Evolutionary conservation across 2,329 filamentous ascomycete species (phyloP).

Genomic region (Pseudogymnoascus sp.): DNA sequence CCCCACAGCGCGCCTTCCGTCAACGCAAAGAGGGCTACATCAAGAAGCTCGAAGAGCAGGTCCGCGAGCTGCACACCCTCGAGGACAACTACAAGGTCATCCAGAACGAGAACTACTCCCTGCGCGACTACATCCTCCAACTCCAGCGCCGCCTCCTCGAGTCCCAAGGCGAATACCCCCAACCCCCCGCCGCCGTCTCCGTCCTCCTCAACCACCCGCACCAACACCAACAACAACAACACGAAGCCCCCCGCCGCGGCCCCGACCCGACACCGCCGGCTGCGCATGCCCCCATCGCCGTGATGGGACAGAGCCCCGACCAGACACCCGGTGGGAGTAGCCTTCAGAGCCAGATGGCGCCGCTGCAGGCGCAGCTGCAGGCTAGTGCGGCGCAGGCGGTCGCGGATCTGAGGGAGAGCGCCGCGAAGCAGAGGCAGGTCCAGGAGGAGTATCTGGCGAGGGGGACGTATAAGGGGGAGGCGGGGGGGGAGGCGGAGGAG

Average conservation of each 20-base stretch:
- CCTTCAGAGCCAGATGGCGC: slow-evolving; percentile 21
- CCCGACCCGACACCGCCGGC: slow-evolving; percentile 18
- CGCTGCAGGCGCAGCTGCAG: slow-evolving; percentile 30
- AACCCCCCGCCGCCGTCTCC: slow-evolving; percentile 71
- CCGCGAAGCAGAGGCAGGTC: neutral
- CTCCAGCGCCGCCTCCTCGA: slow-evolving; percentile 83
- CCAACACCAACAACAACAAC: slow-evolving; percentile 24
- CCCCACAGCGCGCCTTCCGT: slow-evolving; percentile 77
- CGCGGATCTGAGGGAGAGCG: slow-evolving; percentile 18
- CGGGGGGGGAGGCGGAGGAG: slow-evolving; percentile 35
- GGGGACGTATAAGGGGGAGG: slow-evolving; percentile 19
- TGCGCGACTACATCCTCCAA: slow-evolving; percentile 87
- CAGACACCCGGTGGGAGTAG: neutral
- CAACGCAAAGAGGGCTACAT: slow-evolving; percentile 98
- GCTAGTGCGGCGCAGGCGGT: slow-evolving; percentile 29
- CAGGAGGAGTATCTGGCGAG: neutral
- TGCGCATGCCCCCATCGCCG: slow-evolving; percentile 18
- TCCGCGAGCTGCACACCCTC: slow-evolving; percentile 68
- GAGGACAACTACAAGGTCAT: slow-evolving; percentile 71
- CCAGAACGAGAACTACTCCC: slow-evolving; percentile 79
- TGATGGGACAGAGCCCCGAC: neutral
- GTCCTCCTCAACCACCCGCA: slow-evolving; percentile 42
- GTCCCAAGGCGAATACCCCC: slow-evolving; percentile 72
- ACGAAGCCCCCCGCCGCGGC: slow-evolving; percentile 21
- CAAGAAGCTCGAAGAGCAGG: slow-evolving; percentile 91